Evolutionary conservation across 495 filamentous ascomycete genomes (phyloP), one percentile per base, ranked within the genome.

Genomic region (Jackrogersella multiformis): DNA sequence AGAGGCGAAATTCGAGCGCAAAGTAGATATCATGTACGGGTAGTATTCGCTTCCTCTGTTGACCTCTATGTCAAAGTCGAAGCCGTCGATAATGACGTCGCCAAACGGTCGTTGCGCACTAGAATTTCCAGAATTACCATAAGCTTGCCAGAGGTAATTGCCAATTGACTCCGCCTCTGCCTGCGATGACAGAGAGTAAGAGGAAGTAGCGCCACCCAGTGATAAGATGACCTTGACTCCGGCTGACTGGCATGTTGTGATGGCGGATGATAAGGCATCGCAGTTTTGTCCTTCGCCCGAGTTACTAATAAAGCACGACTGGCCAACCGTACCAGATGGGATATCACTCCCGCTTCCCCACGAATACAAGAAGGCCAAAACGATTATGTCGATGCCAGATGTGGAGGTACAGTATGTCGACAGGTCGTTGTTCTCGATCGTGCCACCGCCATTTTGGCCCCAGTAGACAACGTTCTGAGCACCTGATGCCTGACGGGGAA

Each of bases 41-140:
- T 76, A 36, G 73, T 77, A 77, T 76, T 85, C 73, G 80, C 72
- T 74, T 13, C 72, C 76, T 12, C 66, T 66, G 44, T 75, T 65
- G 42, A 64, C 38, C 69, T 85, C 82, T 52, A 89, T 84, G 65
- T 84, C 84, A 36, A 87, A 77, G 63, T 89, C 87, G 75, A 87
- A 88, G 20, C 87, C 87, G 64, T 89, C 85, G 54, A 89, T 68
- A 15, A 76, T 68, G 18, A 78, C 76, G 12, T 74, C 58, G 13
- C 85, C 85, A 52, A 88, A 83, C 5, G 85, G 85, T 38, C 86
- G 66, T 20, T 63, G 66, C 5, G 71, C 56, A 23, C 56, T 61
- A 12, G 75, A 69, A 20, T 68, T 73, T 3, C 62, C 73, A 0
- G 80, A 80, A 20, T 71, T 79, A 35, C 84, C 83, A 58, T 86